These are phyloP conservation scores for Yamadazyma sp. DNA, from an alignment of 805 yeast genomes.

Conservation along the genomic window DNA sequence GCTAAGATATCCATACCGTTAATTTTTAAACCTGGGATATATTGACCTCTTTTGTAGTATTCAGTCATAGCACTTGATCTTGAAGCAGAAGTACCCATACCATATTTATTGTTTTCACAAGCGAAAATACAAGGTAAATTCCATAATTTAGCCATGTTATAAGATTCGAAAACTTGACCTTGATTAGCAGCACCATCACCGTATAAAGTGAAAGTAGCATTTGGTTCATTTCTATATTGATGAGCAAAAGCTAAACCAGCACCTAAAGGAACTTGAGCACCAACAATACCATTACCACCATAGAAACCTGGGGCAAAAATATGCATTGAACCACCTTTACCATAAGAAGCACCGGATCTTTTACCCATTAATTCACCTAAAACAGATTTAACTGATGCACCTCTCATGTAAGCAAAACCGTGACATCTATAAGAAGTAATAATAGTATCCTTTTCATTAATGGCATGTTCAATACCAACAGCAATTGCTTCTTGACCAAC, in stretches of 20 bases:
- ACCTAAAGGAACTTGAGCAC: conserved; percentile 98
- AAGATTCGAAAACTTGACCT: conserved; percentile 97
- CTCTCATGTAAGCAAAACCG: conserved; percentile 97
- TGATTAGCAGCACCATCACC: conserved; percentile 99
- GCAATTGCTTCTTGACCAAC: conserved; percentile 99
- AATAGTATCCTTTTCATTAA: conserved; percentile 77
- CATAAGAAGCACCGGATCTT: conserved; percentile 90
- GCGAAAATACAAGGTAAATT: conserved; percentile 91
- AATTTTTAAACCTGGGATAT: conserved; percentile 96
- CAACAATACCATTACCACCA: conserved; percentile 99
- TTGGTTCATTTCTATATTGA: conserved; percentile 77
- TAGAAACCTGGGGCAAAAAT: conserved; percentile 93
- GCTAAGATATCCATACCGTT: conserved; percentile 99
- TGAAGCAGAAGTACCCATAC: conserved; percentile 99
- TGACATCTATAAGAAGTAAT: conserved; percentile 99
- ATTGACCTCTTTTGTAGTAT: conserved; percentile 98
- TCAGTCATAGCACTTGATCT: conserved; percentile 97
- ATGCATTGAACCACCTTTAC: conserved; percentile 99
- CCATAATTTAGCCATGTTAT: conserved; percentile 99
- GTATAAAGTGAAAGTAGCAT: conserved; percentile 83
- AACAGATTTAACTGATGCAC: conserved; percentile 85
- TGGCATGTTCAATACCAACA: conserved; percentile 96
- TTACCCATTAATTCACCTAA: conserved; percentile 97
- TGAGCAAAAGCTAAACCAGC: conserved; percentile 98
- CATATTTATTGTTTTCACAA: conserved; percentile 98